Evolutionary conservation across 257 asterid genomes (phyloP).

Genomic region (Asclepias syriaca): DNA sequence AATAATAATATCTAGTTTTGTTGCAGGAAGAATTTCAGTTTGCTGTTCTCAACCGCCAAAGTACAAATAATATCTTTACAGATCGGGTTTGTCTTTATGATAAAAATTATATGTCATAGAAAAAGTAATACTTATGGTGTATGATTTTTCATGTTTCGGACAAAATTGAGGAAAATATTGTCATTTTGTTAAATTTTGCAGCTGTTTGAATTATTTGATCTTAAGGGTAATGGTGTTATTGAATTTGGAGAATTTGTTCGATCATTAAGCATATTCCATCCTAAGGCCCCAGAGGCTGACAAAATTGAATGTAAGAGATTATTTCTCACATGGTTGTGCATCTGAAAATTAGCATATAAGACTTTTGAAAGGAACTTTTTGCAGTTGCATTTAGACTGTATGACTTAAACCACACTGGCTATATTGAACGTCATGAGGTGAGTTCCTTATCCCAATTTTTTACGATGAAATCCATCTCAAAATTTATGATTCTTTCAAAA

Average conservation of each 20-base stretch:
- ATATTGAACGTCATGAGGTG: conserved; percentile 78
- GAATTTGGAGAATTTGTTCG: conserved; percentile 91
- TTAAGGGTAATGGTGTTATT: conserved; percentile 72
- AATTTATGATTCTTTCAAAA: too few relatives aligned
- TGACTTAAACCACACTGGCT: conserved; percentile 76
- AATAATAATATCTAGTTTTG: conserved; percentile 1
- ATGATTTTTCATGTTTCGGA: too few relatives aligned
- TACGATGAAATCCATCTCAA: neutral
- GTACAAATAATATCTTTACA: conserved; percentile 55
- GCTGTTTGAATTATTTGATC: conserved; percentile 77
- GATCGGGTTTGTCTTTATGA: conserved; percentile 47
- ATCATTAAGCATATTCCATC: conserved; percentile 78
- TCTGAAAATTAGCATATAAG: neutral
- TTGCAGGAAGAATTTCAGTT: conserved; percentile 84
- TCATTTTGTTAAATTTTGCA: conserved; percentile 26
- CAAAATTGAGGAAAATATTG: conserved; percentile 9
- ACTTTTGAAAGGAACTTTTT: conserved; percentile 1
- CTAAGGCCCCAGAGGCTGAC: conserved; percentile 58
- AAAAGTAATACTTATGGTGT: too few relatives aligned
- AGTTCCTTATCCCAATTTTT: neutral
- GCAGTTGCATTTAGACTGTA: conserved; percentile 85
- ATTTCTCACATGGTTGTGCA: too few relatives aligned
- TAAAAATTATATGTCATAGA: too few relatives aligned
- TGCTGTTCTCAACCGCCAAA: conserved; percentile 56
- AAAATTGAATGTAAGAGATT: conserved; percentile 59